A percentile compares a stretch with the other conserved stretches of the same genome.
phyloP scores from a whole-genome alignment of 306 rosid species.

The Trifolium repens region DNA sequence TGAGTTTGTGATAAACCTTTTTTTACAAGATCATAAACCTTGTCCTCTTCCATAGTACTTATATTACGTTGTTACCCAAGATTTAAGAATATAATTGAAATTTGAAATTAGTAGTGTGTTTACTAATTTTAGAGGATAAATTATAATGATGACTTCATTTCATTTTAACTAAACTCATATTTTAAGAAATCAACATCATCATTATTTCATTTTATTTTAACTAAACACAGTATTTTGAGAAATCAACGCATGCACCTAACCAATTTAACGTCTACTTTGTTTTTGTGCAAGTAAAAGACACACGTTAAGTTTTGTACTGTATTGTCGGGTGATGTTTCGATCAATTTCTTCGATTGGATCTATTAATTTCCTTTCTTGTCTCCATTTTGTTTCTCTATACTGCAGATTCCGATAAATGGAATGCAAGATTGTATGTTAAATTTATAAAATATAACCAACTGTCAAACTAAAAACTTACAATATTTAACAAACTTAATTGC shows the following conservation, averaged over 20 bases:
- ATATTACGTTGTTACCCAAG: background rate
- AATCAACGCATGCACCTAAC: background rate
- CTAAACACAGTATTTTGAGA: background rate
- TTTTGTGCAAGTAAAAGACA: constrained; percentile 1
- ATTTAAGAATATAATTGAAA: background rate
- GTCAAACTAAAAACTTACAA: background rate
- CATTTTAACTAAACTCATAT: background rate
- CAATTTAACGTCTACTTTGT: background rate
- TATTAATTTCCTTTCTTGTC: background rate
- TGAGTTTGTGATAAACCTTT: background rate
- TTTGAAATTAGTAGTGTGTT: too few species aligned
- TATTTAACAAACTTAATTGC: background rate
- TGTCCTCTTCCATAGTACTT: constrained; percentile 23
- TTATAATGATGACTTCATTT: background rate
- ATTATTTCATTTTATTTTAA: background rate
- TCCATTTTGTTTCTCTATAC: background rate
- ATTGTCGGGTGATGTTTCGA: background rate
- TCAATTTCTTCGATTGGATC: background rate
- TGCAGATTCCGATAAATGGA: background rate
- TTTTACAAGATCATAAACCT: background rate
- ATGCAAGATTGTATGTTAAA: background rate
- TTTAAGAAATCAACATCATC: too few species aligned
- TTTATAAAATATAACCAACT: background rate
- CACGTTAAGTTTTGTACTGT: background rate
- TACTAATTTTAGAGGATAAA: background rate